phyloP scores from a whole-genome alignment of 257 asterid species.

The Ligustrum vulgare region DNA sequence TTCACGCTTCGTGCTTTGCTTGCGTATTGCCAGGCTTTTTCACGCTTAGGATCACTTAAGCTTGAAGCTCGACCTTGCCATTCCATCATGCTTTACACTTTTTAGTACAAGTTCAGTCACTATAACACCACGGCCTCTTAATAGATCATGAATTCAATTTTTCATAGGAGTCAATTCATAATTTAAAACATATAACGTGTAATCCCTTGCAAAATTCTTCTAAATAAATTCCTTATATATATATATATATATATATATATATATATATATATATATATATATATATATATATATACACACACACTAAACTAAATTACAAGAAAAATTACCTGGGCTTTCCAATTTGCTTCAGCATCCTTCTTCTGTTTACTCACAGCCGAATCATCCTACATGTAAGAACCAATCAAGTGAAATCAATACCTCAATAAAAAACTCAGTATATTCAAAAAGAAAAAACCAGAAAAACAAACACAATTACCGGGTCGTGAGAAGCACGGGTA shows the following conservation, averaged over 20 bases:
- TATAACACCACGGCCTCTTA: constrained; percentile 6
- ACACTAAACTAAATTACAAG: neutral
- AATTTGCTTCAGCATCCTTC: constrained; percentile 90
- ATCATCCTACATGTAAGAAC: constrained; percentile 61
- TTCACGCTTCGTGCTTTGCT: too few relatives aligned
- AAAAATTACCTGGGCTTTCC: constrained; percentile 72
- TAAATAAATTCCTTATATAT: neutral
- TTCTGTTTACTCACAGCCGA: constrained; percentile 73
- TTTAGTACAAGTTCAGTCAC: neutral
- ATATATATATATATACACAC: neutral
- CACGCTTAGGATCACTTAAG: too few relatives aligned
- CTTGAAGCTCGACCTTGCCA: too few relatives aligned
- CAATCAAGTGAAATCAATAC: constrained; percentile 6
- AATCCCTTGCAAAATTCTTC: neutral
- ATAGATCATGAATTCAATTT: neutral
- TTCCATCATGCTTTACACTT: too few relatives aligned
- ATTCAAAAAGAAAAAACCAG: constrained; percentile 3
- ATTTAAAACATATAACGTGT: constrained; percentile 6
- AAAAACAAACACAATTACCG: constrained; percentile 37
- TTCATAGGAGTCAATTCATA: neutral
- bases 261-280: too few relatives aligned
- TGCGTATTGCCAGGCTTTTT: too few relatives aligned
- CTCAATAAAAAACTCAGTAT: neutral
- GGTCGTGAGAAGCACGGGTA: constrained; percentile 77
- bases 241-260: neutral